A percentile compares a stretch with the other conserved stretches of the same genome.
Conservation (phyloP, 495 filamentous ascomycete genomes). For the Tetracladium setigerum region DNA sequence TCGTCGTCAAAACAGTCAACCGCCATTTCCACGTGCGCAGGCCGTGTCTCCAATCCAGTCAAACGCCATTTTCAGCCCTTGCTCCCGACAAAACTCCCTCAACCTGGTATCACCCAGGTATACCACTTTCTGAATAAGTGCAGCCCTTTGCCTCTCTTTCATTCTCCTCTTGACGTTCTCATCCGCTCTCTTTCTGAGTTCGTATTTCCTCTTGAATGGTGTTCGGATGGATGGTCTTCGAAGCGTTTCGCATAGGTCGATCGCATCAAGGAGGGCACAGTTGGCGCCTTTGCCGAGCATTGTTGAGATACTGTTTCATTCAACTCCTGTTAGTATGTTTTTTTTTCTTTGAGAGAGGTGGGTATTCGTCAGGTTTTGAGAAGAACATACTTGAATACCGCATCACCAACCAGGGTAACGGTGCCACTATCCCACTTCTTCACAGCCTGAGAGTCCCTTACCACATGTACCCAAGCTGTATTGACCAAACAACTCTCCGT, state of each 20-base stretch:
- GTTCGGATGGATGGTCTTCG: neutral
- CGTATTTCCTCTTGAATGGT: neutral
- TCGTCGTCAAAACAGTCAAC: too few relatives aligned
- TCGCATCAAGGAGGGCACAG: conserved; percentile 17
- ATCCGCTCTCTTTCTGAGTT: neutral
- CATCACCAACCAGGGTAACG: conserved; percentile 19
- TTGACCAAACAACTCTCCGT: conserved; percentile 8
- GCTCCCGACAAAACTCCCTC: conserved; percentile 2
- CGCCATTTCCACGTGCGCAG: too few relatives aligned
- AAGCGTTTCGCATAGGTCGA: conserved; percentile 8
- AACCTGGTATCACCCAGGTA: conserved; percentile 14
- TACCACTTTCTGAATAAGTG: conserved; percentile 11
- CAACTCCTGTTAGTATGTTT: neutral
- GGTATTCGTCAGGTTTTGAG: too few relatives aligned
- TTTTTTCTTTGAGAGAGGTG: neutral
- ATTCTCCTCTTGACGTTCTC: conserved; percentile 13
- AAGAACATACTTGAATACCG: conserved; percentile 14
- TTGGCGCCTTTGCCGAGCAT: conserved; percentile 20
- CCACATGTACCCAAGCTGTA: conserved; percentile 15
- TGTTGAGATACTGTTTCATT: conserved; percentile 11
- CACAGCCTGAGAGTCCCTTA: conserved; percentile 12
- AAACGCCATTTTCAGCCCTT: conserved; percentile 7
- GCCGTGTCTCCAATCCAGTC: conserved; percentile 10
- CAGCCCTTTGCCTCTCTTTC: conserved; percentile 8
- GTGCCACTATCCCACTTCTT: conserved; percentile 11